These are phyloP conservation scores for Acacia concinna DNA, from an alignment of 331 rosid genomes.

Conservation along the genomic window DNA sequence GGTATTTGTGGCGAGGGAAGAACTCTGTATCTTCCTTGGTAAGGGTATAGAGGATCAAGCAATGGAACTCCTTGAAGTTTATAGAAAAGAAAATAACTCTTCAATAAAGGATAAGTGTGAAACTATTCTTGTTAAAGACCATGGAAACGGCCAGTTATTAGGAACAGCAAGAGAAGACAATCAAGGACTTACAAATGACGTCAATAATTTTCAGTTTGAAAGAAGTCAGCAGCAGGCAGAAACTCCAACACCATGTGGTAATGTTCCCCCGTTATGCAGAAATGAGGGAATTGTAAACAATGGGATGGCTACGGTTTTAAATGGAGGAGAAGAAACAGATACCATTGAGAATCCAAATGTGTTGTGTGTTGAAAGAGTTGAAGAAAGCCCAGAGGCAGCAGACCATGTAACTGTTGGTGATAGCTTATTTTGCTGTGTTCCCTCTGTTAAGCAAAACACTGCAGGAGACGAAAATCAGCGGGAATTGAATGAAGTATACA, in stretches of 20 bases:
- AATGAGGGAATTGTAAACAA: slow-evolving; percentile 31
- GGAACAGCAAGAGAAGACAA: slow-evolving; percentile 29
- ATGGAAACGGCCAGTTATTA: slow-evolving; percentile 26
- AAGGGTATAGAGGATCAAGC: slow-evolving; percentile 30
- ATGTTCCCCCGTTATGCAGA: slow-evolving; percentile 20
- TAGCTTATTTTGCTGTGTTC: slow-evolving; percentile 19
- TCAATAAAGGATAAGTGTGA: slow-evolving; percentile 27
- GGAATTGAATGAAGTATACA: slow-evolving; percentile 29
- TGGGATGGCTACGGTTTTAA: slow-evolving; percentile 23
- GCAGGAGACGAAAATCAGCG: slow-evolving; percentile 29
- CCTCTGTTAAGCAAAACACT: slow-evolving; percentile 29
- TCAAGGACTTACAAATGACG: slow-evolving; percentile 36
- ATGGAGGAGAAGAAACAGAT: slow-evolving; percentile 34
- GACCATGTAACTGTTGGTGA: not conserved
- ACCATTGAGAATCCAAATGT: slow-evolving; percentile 33
- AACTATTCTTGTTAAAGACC: slow-evolving; percentile 31
- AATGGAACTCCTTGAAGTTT: slow-evolving; percentile 25
- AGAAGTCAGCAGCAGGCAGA: slow-evolving; percentile 35
- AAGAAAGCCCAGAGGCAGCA: slow-evolving; percentile 30
- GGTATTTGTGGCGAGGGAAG: slow-evolving; percentile 52
- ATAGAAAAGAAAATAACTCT: slow-evolving; percentile 30
- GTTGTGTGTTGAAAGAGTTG: slow-evolving; percentile 29
- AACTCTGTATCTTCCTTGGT: slow-evolving; percentile 44
- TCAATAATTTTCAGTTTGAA: slow-evolving; percentile 23
- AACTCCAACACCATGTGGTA: slow-evolving; percentile 19